Percentiles rank a stretch among this genome's conserved stretches.
These are phyloP conservation scores for Cercophora sp. DNA, from an alignment of 495 filamentous ascomycete genomes.

Conservation along the genomic window DNA sequence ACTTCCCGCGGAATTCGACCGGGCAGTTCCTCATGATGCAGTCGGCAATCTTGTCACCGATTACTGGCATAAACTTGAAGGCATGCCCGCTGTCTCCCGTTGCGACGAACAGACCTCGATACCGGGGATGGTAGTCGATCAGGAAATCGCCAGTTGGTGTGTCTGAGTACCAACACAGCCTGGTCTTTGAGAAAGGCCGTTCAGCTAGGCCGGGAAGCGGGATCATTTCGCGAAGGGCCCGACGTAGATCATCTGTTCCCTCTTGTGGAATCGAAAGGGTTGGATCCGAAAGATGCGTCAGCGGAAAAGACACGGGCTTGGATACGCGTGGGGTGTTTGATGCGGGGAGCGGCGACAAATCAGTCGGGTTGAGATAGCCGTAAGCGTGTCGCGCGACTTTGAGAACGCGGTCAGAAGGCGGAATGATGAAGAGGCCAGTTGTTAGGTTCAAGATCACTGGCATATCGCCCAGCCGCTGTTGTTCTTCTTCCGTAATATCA, in stretches of 20 bases:
- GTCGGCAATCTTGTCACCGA: conserved; percentile 75
- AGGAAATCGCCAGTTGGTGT: conserved; percentile 79
- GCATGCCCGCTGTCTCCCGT: conserved; percentile 84
- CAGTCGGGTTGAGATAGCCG: conserved; percentile 72
- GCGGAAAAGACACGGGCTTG: conserved; percentile 39
- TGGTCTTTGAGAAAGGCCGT: conserved; percentile 62
- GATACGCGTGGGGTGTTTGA: conserved; percentile 24
- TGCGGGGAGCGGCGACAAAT: conserved; percentile 40
- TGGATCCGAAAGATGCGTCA: conserved; percentile 42
- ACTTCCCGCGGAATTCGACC: conserved; percentile 57
- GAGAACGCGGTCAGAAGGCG: conserved; percentile 63
- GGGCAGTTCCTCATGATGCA: conserved; percentile 56
- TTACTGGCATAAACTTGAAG: conserved; percentile 84
- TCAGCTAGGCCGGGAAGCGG: conserved; percentile 53
- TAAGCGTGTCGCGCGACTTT: conserved; percentile 81
- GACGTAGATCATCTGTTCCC: conserved; percentile 57
- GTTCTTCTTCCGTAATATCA: conserved; percentile 62
- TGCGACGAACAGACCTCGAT: conserved; percentile 67
- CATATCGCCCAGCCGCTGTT: conserved; percentile 55
- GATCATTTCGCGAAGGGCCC: conserved; percentile 57
- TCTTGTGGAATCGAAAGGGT: conserved; percentile 51
- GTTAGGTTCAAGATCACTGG: conserved; percentile 77
- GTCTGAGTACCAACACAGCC: conserved; percentile 89
- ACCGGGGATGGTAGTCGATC: conserved; percentile 67
- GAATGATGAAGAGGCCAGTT: conserved; percentile 79